phyloP scores from a whole-genome alignment of 2,329 filamentous ascomycete genomes.

The Mycosphaerella sp. region DNA sequence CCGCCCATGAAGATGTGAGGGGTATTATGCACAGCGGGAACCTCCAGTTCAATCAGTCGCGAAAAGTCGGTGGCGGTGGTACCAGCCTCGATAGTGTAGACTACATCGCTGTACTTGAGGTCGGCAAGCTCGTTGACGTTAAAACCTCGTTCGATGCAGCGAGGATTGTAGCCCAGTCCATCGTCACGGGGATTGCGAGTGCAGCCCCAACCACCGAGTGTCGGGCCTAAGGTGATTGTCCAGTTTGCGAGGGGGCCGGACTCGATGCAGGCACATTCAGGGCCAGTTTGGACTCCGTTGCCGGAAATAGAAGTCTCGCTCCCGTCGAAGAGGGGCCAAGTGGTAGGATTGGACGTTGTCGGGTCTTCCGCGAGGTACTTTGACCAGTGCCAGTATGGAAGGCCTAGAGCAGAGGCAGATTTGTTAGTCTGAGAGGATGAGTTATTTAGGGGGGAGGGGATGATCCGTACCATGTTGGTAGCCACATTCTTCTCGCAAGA shows the following conservation, averaged over 20 bases:
- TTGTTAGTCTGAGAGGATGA: neutral
- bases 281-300: constrained; percentile 19
- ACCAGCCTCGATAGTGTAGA: constrained; percentile 9
- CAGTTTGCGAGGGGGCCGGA: constrained; percentile 46
- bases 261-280: constrained; percentile 45
- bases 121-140: constrained; percentile 2
- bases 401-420: constrained; percentile 1
- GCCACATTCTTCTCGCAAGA: constrained; percentile 29
- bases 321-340: constrained; percentile 46
- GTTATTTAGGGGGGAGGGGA: no score
- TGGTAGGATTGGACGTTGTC: constrained; percentile 35
- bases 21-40: constrained; percentile 5
- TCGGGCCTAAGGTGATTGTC: constrained; percentile 22
- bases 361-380: constrained; percentile 33
- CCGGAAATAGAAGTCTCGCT: constrained; percentile 38
- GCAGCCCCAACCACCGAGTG: constrained; percentile 13
- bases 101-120: constrained; percentile 15
- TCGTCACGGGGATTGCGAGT: constrained; percentile 17
- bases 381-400: constrained; percentile 50
- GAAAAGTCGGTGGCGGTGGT: constrained; percentile 18
- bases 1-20: constrained; percentile 16
- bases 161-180: constrained; percentile 15
- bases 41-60: constrained; percentile 10
- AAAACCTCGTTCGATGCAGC: constrained; percentile 16
- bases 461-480: constrained; percentile 22